Evolutionary conservation across 2,329 filamentous ascomycete genomes (phyloP), one percentile per base, ranked within the genome.

Genomic region (Calcarisporium arbuscula): DNA sequence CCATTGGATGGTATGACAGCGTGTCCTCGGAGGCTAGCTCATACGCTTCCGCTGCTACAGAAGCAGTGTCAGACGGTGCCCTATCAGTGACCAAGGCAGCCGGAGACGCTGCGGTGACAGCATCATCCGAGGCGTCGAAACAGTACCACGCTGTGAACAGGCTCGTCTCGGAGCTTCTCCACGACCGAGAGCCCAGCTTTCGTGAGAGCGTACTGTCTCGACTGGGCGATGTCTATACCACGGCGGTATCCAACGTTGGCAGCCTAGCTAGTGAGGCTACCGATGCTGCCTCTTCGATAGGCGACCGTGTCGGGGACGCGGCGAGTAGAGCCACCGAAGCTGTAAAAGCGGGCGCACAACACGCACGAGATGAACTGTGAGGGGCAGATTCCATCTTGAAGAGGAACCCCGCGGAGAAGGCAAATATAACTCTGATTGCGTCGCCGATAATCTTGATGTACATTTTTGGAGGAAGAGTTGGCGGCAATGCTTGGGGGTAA

Each of bases 171-270:
- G 86, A 94, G 56, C 66, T 94, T 2, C 67, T 94, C 11, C 62
- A 72, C 26, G 87, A 84, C 34, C 86, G 82, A 55, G 86, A 94
- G 53, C 80, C 85, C 1, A 77, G 80, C 11, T 94, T 87, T 49
- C 88, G 82, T 0, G 84, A 94, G 51, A 88, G 83, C 39, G 82
- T 90, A 4, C 77, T 87, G 59, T 77, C 67, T 34, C 75, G 82
- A 33, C 69, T 94, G 10, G 74, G 76, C 36, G 80, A 74, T 4
- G 83, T 78, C 1, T 92, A 90, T 50, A 75, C 77, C 17, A 85
- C 79, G 0, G 82, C 78, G 2, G 62, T 73, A 3, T 68, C 76
- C 1, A 77, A 68, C 1, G 64, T 71, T 7, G 68, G 67, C 9
- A 70, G 64, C 39, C 40, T 59, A 27, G 58, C 54, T 8, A 57